Conservation (phyloP, 768 basidiomycete genomes). For the Sutorius australiensis region DNA sequence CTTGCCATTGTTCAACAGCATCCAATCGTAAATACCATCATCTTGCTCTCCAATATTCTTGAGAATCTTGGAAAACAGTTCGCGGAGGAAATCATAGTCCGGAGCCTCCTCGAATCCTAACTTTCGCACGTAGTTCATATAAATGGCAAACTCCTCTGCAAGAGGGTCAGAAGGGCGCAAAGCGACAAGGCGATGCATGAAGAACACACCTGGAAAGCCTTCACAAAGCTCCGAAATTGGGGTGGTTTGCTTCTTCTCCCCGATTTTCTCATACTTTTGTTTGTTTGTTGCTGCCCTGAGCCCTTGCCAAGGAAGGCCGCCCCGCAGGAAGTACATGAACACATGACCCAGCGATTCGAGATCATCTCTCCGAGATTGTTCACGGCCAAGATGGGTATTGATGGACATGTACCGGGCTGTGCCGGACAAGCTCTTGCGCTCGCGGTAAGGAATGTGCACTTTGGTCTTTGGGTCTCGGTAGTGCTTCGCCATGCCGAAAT, state of each 20-base stretch:
- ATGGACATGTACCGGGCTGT: conserved; percentile 99
- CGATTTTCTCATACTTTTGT: conserved; percentile 99
- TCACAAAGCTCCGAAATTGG: conserved; percentile 91
- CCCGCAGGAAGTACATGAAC: conserved; percentile 98
- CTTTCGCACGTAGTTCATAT: conserved; percentile 99
- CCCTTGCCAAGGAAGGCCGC: conserved; percentile 97
- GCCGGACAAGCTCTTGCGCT: conserved; percentile 93
- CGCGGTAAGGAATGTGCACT: conserved; percentile 98
- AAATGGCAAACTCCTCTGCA: conserved; percentile 91
- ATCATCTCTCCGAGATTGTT: conserved; percentile 93
- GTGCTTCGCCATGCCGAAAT: conserved; percentile 99
- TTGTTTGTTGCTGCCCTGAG: conserved; percentile 98
- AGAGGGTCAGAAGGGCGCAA: conserved; percentile 1
- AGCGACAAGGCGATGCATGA: neutral
- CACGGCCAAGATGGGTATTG: conserved; percentile 96
- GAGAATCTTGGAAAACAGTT: conserved; percentile 88
- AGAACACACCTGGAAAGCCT: conserved; percentile 78
- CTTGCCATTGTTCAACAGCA: conserved; percentile 88
- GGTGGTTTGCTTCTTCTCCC: conserved; percentile 97
- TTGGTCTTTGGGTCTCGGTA: conserved; percentile 98
- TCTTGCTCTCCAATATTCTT: conserved; percentile 86
- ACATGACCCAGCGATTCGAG: conserved; percentile 97
- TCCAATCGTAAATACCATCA: conserved; percentile 95
- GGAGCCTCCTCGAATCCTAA: conserved; percentile 96
- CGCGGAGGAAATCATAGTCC: conserved; percentile 96